A percentile compares a stretch with the other conserved stretches of the same genome.
Conservation (phyloP, 2,329 filamentous ascomycete genomes). For the Sporothrix dimorphospora region DNA sequence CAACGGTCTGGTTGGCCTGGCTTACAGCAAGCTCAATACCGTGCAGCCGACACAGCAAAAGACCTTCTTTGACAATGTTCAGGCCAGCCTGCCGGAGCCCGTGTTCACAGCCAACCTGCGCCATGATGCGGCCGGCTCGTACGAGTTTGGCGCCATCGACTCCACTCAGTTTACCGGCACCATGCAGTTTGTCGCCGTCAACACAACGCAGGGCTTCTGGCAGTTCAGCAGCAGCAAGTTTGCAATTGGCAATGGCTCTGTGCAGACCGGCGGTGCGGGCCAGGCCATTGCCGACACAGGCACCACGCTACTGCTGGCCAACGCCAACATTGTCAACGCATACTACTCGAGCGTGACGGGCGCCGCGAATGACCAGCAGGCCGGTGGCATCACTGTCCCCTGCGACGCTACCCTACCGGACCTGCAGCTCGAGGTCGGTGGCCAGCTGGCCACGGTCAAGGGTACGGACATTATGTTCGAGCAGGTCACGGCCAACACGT, state of each 20-base stretch:
- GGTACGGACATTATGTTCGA: constrained; percentile 59
- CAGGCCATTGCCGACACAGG: constrained; percentile 62
- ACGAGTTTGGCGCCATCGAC: constrained; percentile 76
- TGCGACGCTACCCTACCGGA: constrained; percentile 53
- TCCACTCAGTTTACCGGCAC: constrained; percentile 62
- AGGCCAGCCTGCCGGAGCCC: constrained; percentile 61
- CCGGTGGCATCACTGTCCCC: constrained; percentile 53
- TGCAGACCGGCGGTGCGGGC: constrained; percentile 45
- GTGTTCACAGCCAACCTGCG: constrained; percentile 73
- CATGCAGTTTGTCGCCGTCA: constrained; percentile 64
- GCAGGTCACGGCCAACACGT: constrained; percentile 54
- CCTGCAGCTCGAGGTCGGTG: constrained; percentile 59
- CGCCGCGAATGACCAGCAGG: constrained; percentile 45
- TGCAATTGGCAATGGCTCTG: constrained; percentile 51
- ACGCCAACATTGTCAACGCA: constrained; percentile 52
- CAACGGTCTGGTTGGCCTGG: constrained; percentile 72
- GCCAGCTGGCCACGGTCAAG: constrained; percentile 58
- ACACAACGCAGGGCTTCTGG: constrained; percentile 70
- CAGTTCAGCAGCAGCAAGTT: constrained; percentile 63
- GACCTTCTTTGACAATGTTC: constrained; percentile 74
- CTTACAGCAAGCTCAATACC: constrained; percentile 67
- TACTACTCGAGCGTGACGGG: constrained; percentile 55
- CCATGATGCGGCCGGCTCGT: constrained; percentile 62
- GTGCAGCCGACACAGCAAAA: constrained; percentile 64
- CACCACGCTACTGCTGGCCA: constrained; percentile 65